Evolutionary conservation across 2,329 filamentous ascomycete species (phyloP).

Genomic region (Colletotrichum somersetense): DNA sequence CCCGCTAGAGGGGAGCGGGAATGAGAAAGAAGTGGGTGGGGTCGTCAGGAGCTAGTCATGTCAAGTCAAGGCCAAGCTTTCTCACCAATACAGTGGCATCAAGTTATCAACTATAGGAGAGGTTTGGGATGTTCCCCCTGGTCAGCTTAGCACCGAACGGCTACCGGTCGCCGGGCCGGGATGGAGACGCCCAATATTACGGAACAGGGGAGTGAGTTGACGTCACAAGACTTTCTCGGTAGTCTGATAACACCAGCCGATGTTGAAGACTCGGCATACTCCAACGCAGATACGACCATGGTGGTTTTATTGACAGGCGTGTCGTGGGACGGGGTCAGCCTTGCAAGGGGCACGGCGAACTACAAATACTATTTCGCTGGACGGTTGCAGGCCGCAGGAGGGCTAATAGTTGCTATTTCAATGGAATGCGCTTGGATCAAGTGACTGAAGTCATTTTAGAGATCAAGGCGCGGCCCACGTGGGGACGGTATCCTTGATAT

Average conservation of each 20-base stretch:
- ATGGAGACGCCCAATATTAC: background rate
- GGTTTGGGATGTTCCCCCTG: background rate
- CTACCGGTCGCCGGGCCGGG: background rate
- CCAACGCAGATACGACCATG: background rate
- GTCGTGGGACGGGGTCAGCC: background rate
- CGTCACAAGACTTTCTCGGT: conserved; percentile 9
- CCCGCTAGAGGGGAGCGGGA: no score
- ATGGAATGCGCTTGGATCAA: background rate
- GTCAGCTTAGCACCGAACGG: background rate
- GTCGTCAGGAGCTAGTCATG: background rate
- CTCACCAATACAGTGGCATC: background rate
- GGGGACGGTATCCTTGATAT: no score
- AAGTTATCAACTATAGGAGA: background rate
- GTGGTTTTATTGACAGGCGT: background rate
- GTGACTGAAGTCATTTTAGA: background rate
- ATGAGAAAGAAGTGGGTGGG: background rate
- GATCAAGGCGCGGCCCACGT: background rate
- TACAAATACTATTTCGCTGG: background rate
- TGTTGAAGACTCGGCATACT: background rate
- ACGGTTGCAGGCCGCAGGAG: background rate
- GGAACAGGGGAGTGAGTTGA: background rate
- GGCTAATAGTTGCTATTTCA: background rate
- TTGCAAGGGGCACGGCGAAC: background rate
- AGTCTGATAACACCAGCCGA: background rate
- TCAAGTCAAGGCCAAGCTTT: background rate